Evolutionary conservation across 2,329 filamentous ascomycete genomes (phyloP).

Genomic region (Trichoderma koningiopsis): DNA sequence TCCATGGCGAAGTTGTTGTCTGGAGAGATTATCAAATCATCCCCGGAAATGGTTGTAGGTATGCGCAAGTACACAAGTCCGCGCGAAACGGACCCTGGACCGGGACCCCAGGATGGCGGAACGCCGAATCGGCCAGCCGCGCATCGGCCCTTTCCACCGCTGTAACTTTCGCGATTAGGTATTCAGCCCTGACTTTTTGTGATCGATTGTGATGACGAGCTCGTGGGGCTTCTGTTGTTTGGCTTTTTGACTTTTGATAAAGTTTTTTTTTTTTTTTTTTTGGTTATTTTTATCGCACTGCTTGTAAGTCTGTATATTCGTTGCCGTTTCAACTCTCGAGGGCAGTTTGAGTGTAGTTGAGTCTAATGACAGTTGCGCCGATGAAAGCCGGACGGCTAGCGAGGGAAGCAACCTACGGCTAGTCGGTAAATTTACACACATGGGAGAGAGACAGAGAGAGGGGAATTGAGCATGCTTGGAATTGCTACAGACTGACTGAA

Average conservation of each 20-base stretch:
- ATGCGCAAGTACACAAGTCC: neutral
- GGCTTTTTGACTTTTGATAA: neutral
- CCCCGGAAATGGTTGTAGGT: neutral
- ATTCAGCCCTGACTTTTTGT: neutral
- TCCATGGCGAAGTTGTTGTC: neutral
- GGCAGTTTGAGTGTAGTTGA: neutral
- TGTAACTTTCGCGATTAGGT: neutral
- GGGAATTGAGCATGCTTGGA: neutral
- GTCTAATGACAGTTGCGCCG: neutral
- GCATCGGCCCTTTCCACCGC: neutral
- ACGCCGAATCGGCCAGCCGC: neutral
- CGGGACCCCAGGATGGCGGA: neutral
- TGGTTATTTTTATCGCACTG: too few species aligned
- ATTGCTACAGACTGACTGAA: neutral
- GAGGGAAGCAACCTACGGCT: neutral
- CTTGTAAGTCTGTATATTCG: too few species aligned
- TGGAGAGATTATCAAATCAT: neutral
- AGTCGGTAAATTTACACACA: neutral
- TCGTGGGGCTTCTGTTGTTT: neutral
- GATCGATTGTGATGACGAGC: neutral
- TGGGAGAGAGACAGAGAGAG: neutral
- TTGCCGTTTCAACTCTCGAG: neutral
- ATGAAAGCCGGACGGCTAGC: constrained; percentile 14
- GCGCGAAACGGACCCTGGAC: neutral
- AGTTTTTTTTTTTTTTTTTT: too few species aligned